Evolutionary conservation across 768 basidiomycete genomes (phyloP).

Genomic region (Phylloporus rhodoxanthus): DNA sequence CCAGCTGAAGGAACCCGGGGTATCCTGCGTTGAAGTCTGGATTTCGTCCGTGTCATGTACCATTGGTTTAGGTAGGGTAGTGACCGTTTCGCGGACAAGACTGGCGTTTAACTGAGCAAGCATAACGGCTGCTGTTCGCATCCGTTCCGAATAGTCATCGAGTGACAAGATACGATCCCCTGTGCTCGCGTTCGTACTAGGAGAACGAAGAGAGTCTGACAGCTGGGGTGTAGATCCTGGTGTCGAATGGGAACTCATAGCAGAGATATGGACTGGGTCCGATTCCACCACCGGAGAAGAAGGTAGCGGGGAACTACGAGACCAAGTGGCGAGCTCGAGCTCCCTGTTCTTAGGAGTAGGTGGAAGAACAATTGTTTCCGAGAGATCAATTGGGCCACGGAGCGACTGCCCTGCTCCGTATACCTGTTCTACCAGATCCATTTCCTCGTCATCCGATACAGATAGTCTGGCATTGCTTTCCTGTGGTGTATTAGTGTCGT

Average conservation of each 20-base stretch:
- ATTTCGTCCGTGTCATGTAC: slow-evolving; percentile 1
- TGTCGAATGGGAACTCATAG: slow-evolving; percentile 8
- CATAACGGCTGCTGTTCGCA: slow-evolving; percentile 99
- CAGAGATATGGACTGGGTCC: slow-evolving; percentile 20
- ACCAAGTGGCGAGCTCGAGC: slow-evolving; percentile 83
- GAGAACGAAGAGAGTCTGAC: slow-evolving; percentile 4
- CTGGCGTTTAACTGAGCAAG: slow-evolving; percentile 91
- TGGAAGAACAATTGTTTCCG: slow-evolving; percentile 80
- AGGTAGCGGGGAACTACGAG: slow-evolving; percentile 44
- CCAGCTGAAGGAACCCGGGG: slow-evolving; percentile 39
- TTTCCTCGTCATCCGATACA: slow-evolving; percentile 67
- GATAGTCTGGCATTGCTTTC: slow-evolving; percentile 17
- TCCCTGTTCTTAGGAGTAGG: slow-evolving; percentile 83
- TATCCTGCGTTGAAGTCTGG: slow-evolving; percentile 9
- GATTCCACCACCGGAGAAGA: slow-evolving; percentile 42
- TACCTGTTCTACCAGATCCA: slow-evolving; percentile 94
- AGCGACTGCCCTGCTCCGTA: slow-evolving; percentile 77
- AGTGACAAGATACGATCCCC: slow-evolving; percentile 54
- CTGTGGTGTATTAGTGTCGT: slow-evolving; percentile 16
- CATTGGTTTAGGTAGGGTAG: slow-evolving; percentile 15
- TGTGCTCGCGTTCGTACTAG: slow-evolving; percentile 1
- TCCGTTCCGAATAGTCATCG: slow-evolving; percentile 97
- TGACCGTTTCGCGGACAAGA: slow-evolving; percentile 51
- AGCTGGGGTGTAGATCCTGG: background rate
- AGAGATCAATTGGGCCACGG: slow-evolving; percentile 68